phyloP scores from a whole-genome alignment of 1,284 basidiomycete species.

The Moesziomyces sp. region DNA sequence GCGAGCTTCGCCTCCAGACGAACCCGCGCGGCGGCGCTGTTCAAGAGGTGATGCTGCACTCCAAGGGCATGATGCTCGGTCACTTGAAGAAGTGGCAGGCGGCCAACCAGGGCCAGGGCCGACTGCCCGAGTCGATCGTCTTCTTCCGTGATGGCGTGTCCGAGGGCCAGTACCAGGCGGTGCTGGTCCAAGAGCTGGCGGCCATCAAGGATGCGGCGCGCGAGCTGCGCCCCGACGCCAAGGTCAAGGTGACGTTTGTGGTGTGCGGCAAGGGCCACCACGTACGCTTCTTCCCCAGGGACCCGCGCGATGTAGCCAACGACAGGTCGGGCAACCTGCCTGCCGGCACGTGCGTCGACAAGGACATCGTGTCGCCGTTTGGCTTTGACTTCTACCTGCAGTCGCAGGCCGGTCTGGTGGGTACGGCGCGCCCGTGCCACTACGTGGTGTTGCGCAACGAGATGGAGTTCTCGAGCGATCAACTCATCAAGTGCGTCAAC shows the following conservation, averaged over 20 bases:
- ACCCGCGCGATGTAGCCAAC: constrained; percentile 44
- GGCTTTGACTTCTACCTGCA: constrained; percentile 68
- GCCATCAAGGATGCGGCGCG: constrained; percentile 64
- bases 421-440: constrained; percentile 70
- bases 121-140: constrained; percentile 67
- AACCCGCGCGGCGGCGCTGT: constrained; percentile 61
- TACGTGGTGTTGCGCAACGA: constrained; percentile 69
- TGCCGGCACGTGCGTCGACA: constrained; percentile 67
- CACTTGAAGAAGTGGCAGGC: constrained; percentile 50
- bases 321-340: constrained; percentile 71
- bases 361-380: constrained; percentile 69
- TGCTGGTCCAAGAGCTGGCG: constrained; percentile 68
- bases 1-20: constrained; percentile 69
- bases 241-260: constrained; percentile 60
- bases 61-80: constrained; percentile 47
- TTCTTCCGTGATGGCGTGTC: constrained; percentile 71
- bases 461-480: constrained; percentile 48
- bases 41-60: constrained; percentile 66
- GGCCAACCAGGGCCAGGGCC: constrained; percentile 62
- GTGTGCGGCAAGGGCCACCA: constrained; percentile 66
- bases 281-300: constrained; percentile 69
- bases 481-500: constrained; percentile 64
- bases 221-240: constrained; percentile 62
- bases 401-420: constrained; percentile 63
- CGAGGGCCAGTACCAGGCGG: constrained; percentile 70